Percentiles rank a stretch among this genome's conserved stretches.
These are phyloP conservation scores for Cladophialophora carrionii DNA, from an alignment of 2,329 filamentous ascomycete species.

Conservation along the genomic window DNA sequence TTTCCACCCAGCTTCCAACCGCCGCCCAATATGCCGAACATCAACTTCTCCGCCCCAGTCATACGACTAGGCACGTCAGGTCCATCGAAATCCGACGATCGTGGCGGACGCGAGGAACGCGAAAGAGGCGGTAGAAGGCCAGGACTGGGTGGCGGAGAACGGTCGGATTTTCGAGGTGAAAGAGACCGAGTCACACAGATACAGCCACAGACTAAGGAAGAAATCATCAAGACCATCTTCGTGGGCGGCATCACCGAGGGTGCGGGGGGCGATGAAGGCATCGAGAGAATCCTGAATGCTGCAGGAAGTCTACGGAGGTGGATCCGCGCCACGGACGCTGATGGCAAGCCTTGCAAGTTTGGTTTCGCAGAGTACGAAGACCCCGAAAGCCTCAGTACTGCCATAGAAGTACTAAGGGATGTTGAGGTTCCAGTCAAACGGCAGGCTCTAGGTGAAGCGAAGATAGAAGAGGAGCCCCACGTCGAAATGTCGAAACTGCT, in stretches of 20 bases:
- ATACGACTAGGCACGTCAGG: constrained; percentile 84
- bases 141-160: constrained; percentile 62
- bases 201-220: constrained; percentile 82
- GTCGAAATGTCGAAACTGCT: constrained; percentile 66
- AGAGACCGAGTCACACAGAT: constrained; percentile 71
- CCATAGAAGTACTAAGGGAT: constrained; percentile 80
- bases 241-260: constrained; percentile 83
- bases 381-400: constrained; percentile 80
- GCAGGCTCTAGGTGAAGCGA: constrained; percentile 57
- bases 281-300: constrained; percentile 77
- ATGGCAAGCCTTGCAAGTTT: constrained; percentile 81
- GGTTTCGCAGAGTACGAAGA: constrained; percentile 97
- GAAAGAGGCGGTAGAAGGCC: constrained; percentile 55
- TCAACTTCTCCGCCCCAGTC: constrained; percentile 96
- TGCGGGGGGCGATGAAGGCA: constrained; percentile 72
- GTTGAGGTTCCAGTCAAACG: constrained; percentile 80
- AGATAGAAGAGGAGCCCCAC: constrained; percentile 42
- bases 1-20: constrained; percentile 85
- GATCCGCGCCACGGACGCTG: constrained; percentile 77
- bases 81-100: constrained; percentile 61
- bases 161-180: constrained; percentile 56
- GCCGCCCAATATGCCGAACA: constrained; percentile 89
- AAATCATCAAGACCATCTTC: constrained; percentile 89
- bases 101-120: constrained; percentile 52
- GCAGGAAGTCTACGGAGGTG: constrained; percentile 81